Base-by-base conservation (phyloP, 306 rosid species). In the Cyclanthera cordifolia region DNA sequence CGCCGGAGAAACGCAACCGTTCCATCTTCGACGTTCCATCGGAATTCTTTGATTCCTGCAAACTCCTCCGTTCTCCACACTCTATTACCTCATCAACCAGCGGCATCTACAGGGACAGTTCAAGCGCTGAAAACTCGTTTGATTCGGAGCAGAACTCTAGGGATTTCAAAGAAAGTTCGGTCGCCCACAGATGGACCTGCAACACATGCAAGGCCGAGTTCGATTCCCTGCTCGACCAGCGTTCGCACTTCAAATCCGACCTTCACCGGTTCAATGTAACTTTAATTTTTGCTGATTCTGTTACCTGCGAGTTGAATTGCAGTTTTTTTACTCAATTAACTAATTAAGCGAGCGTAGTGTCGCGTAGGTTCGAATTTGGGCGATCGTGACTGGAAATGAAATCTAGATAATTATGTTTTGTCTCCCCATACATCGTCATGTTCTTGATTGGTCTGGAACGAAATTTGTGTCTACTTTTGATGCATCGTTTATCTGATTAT, bases 181-280 rank as follows among this genome's bases (percentile, higher is more conserved):
- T 76, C 54, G 78, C 80, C 0, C 59, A 82, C 13, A 82, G 96
- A 76, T 79, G 58, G 83, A 87, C 98, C 71, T 92, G 98, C 88
- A 83, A 92, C 67, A 92, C 81, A 53, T 92, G 98, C 78, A 82
- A 87, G 80, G 81, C 81, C 41, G 91, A 89, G 70, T 92, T 92
- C 79, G 93, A 92, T 53, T 92, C 98, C 52, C 91, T 92, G 56
- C 81, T 77, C 27, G 95, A 89, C 71, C 98, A 92, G 79, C 98
- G 98, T n/a, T 82, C 82, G 48, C 98, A 92, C 77, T 92, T 92
- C 85, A 89, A 92, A 73, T 87, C 96, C 67, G 98, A 92, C 41
- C 78, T 92, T 55, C 98, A 92, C 78, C 89, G 98, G n/a, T 89
- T 92, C 87, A 92, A 92, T 70, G 98, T 89, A 79, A 84, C 49